A percentile compares a stretch with the other conserved stretches of the same genome.
These are phyloP conservation scores for Gillenia trifoliata DNA, from an alignment of 306 rosid species.

Conservation along the genomic window DNA sequence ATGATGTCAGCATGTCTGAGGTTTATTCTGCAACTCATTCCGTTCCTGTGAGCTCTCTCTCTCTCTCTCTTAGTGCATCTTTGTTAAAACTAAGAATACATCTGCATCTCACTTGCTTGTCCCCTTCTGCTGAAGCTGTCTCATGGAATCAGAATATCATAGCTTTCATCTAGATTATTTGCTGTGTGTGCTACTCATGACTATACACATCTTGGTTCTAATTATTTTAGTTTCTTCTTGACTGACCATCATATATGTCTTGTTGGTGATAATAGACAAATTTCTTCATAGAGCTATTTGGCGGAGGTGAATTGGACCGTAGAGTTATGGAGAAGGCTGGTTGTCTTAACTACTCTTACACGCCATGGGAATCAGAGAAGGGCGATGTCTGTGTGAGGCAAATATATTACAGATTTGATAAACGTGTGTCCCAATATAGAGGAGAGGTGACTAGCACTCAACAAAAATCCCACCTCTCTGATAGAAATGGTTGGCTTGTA, in stretches of 20 bases:
- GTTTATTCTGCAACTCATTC: conserved; percentile 51
- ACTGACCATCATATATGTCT: conserved; percentile 20
- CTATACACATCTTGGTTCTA: neutral
- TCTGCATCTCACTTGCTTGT: neutral
- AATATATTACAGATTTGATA: conserved; percentile 65
- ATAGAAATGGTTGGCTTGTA: conserved; percentile 68
- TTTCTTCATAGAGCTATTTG: conserved; percentile 67
- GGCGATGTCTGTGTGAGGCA: conserved; percentile 62
- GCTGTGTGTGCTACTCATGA: neutral
- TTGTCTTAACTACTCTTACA: conserved; percentile 60
- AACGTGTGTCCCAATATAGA: conserved; percentile 57
- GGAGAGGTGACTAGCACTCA: conserved; percentile 88
- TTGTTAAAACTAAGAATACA: neutral
- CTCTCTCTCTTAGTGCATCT: neutral
- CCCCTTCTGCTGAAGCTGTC: neutral
- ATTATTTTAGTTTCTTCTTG: neutral
- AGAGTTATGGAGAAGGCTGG: conserved; percentile 82
- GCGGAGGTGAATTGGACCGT: conserved; percentile 76
- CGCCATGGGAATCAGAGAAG: conserved; percentile 91
- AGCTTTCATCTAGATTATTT: conserved; percentile 3
- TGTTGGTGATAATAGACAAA: conserved; percentile 45
- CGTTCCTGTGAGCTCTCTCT: conserved; percentile 55
- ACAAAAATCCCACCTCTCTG: conserved; percentile 46
- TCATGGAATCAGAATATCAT: neutral
- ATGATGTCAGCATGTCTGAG: conserved; percentile 78